Conservation (phyloP, 1,284 basidiomycete species). For the Puccinia brachypodii region DNA sequence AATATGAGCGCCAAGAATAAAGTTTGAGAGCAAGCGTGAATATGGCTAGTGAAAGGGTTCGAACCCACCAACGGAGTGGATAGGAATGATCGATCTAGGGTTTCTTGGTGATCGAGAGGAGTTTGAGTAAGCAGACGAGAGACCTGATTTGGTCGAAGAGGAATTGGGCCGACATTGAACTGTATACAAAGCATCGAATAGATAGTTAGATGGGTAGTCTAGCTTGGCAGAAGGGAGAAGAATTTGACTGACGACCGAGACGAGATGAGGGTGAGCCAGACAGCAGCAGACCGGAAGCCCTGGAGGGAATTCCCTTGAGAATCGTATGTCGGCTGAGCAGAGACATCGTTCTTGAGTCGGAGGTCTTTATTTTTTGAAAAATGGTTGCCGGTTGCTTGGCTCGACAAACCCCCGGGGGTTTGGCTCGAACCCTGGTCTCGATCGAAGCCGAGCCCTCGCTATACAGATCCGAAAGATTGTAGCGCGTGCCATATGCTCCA, state of each 20-base stretch:
- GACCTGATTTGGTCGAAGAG: neutral
- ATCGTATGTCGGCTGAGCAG: neutral
- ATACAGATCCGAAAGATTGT: too few species aligned
- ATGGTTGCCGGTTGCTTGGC: too few species aligned
- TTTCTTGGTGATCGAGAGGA: neutral
- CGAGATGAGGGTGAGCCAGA: conserved; percentile 4
- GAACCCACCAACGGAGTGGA: neutral
- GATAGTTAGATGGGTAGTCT: neutral
- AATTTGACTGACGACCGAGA: neutral
- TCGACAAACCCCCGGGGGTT: too few species aligned
- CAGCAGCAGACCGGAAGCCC: neutral
- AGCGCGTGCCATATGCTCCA: too few species aligned
- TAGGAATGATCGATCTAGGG: neutral
- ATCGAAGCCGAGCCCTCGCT: too few species aligned
- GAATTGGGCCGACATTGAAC: neutral
- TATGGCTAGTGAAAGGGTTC: neutral
- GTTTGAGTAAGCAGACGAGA: neutral
- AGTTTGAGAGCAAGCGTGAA: neutral
- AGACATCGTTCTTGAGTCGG: conserved; percentile 26
- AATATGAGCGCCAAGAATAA: neutral
- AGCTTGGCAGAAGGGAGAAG: neutral
- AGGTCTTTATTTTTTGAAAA: too few species aligned
- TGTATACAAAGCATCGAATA: neutral
- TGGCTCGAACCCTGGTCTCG: too few species aligned
- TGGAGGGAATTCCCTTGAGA: conserved; percentile 2